phyloP scores from a whole-genome alignment of 1,284 basidiomycete genomes.

The Erythrobasidium hasegawianum region DNA sequence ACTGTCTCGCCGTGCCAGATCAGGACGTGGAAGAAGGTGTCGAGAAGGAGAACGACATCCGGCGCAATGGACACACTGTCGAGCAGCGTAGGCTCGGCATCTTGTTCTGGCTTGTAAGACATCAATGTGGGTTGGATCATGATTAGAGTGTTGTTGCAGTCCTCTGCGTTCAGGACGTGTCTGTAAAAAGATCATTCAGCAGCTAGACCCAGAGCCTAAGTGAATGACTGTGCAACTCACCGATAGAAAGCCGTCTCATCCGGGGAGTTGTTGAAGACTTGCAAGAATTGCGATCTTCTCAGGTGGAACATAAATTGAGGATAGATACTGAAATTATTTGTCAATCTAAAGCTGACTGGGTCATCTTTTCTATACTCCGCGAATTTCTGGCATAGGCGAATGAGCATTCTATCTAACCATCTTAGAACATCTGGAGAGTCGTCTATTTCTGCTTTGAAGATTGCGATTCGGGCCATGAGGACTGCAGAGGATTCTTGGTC shows the following conservation, averaged over 20 bases:
- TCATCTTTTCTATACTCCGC: conserved; percentile 99
- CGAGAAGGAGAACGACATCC: conserved; percentile 94
- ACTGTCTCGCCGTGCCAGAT: conserved; percentile 99
- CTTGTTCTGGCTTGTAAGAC: conserved; percentile 92
- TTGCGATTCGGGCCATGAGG: conserved; percentile 96
- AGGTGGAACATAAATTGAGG: conserved; percentile 99
- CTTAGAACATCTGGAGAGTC: conserved; percentile 94
- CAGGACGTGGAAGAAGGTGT: conserved; percentile 99
- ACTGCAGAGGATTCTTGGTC: conserved; percentile 99
- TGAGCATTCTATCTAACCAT: conserved; percentile 98
- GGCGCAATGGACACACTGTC: conserved; percentile 97
- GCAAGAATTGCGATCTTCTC: conserved; percentile 93
- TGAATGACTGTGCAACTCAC: conserved; percentile 51
- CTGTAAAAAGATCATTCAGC: conserved; percentile 51
- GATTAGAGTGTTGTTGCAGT: conserved; percentile 98
- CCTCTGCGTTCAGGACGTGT: conserved; percentile 93
- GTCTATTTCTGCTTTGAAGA: conserved; percentile 99
- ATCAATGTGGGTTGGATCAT: conserved; percentile 99
- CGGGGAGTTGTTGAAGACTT: conserved; percentile 99
- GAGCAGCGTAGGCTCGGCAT: conserved; percentile 86
- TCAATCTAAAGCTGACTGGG: conserved; percentile 84
- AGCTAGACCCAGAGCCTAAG: neutral
- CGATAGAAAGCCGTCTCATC: conserved; percentile 99
- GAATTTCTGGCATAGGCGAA: conserved; percentile 97
- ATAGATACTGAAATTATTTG: conserved; percentile 97